These are phyloP conservation scores for Podila minutissima DNA, from an alignment of 192 early-diverging fungal species.

Conservation along the genomic window DNA sequence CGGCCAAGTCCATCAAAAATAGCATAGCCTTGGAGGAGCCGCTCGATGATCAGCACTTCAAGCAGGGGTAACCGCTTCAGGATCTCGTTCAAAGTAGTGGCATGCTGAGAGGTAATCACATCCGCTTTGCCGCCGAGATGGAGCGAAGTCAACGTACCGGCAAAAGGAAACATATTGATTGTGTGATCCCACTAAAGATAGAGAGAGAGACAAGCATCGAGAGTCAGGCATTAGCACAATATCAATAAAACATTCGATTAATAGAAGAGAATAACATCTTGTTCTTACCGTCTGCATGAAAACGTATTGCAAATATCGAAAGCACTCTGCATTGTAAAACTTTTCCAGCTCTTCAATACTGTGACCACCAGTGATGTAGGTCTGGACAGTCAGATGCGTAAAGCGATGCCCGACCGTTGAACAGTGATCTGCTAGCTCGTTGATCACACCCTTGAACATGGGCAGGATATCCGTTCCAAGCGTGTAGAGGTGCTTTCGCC, in stretches of 20 bases:
- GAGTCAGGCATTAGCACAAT: neutral
- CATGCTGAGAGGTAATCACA: neutral
- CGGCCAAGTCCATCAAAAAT: neutral
- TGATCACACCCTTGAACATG: neutral
- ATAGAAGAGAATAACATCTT: too few relatives aligned
- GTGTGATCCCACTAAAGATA: slow-evolving; percentile 8
- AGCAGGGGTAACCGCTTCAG: slow-evolving; percentile 7
- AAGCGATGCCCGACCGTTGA: slow-evolving; percentile 6
- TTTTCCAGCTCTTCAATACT: neutral
- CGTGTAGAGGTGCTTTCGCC: slow-evolving; percentile 9
- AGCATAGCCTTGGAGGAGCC: neutral
- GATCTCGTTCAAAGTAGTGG: slow-evolving; percentile 7
- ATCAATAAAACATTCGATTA: too few relatives aligned
- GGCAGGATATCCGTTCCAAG: slow-evolving; percentile 21
- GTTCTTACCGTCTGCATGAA: slow-evolving; percentile 12
- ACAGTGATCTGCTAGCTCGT: slow-evolving; percentile 9
- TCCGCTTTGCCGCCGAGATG: slow-evolving; percentile 9
- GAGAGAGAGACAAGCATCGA: neutral
- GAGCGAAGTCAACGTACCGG: slow-evolving; percentile 7
- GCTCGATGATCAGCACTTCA: slow-evolving; percentile 13
- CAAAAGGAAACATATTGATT: slow-evolving; percentile 20
- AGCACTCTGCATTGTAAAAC: slow-evolving; percentile 5
- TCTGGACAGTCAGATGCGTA: neutral
- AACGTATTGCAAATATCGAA: slow-evolving; percentile 2
- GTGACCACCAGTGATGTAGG: neutral